A percentile compares a stretch with the other conserved stretches of the same genome.
phyloP scores from a whole-genome alignment of 23 red algal species.

The Gracilaria caudata region DNA sequence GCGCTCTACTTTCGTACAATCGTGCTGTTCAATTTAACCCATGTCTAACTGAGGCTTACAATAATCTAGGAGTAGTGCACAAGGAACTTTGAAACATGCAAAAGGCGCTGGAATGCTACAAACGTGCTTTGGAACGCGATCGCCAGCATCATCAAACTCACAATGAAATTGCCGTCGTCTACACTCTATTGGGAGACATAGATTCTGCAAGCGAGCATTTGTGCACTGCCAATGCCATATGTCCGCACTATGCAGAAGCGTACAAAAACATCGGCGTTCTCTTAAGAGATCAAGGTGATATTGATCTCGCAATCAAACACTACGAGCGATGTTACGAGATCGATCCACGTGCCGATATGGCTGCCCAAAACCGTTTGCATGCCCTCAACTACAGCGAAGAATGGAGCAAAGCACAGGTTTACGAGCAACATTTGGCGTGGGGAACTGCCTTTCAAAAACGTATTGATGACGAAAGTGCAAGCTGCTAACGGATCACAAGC shows the following conservation, averaged over 20 bases:
- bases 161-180: constrained; percentile 85
- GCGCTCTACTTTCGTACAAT: constrained; percentile 73
- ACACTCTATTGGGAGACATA: constrained; percentile 74
- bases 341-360: constrained; percentile 69
- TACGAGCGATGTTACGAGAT: constrained; percentile 75
- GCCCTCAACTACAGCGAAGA: constrained; percentile 79
- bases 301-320: constrained; percentile 69
- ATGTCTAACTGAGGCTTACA: constrained; percentile 70
- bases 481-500: constrained; percentile 34
- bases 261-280: constrained; percentile 87
- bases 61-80: constrained; percentile 83
- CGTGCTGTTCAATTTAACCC: constrained; percentile 82
- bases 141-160: constrained; percentile 78
- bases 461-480: constrained; percentile 54
- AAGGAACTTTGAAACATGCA: constrained; percentile 83
- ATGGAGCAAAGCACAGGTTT: constrained; percentile 57
- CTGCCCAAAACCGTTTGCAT: constrained; percentile 82
- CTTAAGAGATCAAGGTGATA: constrained; percentile 79
- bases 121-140: constrained; percentile 64
- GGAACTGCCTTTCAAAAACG: constrained; percentile 62
- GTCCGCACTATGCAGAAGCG: constrained; percentile 76
- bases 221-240: constrained; percentile 41
- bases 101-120: constrained; percentile 74
- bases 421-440: constrained; percentile 66
- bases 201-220: constrained; percentile 71